These are phyloP conservation scores for Melanopsichium pennsylvanicum DNA, from an alignment of 1,284 basidiomycete genomes.

Conservation along the genomic window DNA sequence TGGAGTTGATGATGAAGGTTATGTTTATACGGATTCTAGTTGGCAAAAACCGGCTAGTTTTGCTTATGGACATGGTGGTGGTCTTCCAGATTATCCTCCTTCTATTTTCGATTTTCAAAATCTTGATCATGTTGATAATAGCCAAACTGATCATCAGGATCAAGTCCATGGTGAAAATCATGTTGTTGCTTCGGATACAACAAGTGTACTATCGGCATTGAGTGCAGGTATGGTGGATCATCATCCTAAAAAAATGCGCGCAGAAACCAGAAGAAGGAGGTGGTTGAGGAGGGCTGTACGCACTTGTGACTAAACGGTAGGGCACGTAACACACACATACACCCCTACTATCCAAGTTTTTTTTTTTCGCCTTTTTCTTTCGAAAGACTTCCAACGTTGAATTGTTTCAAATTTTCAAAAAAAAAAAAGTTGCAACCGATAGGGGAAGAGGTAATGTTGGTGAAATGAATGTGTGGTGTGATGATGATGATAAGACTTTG, in stretches of 20 bases:
- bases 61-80: constrained; percentile 55
- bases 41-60: constrained; percentile 63
- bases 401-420: too few relatives aligned
- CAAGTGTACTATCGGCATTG: constrained; percentile 26
- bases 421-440: too few relatives aligned
- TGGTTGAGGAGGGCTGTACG: constrained; percentile 46
- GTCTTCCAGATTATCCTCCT: constrained; percentile 36
- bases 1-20: constrained; percentile 61
- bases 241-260: constrained; percentile 25
- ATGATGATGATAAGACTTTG: too few relatives aligned
- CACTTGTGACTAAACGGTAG: constrained; percentile 5
- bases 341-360: too few relatives aligned
- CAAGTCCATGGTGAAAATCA: background rate
- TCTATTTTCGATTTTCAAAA: constrained; percentile 33
- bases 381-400: too few relatives aligned
- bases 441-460: too few relatives aligned
- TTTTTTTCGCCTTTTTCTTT: too few relatives aligned
- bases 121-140: constrained; percentile 5
- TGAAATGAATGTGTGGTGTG: too few relatives aligned
- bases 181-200: too few relatives aligned
- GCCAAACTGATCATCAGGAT: constrained; percentile 6
- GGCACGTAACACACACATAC: too few relatives aligned
- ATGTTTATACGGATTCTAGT: constrained; percentile 60
- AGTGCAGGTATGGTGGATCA: constrained; percentile 44
- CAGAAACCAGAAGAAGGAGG: constrained; percentile 44